Conservation (phyloP, 140 eudicot species). For the Anethum foeniculum region DNA sequence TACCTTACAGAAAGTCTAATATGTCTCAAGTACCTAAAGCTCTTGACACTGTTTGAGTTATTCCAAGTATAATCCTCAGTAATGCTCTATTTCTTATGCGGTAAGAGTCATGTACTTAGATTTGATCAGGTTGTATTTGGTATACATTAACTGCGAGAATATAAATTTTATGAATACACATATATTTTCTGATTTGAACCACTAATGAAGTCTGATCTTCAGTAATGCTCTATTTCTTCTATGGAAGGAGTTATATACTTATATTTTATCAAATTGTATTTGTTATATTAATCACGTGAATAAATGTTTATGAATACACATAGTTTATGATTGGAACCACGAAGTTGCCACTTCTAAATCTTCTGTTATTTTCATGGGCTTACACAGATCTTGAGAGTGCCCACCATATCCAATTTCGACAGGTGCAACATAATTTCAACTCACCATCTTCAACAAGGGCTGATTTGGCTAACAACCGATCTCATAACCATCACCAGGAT, state of each 20-base stretch:
- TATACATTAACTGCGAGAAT: not conserved
- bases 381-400: conserved; percentile 56
- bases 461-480: conserved; percentile 35
- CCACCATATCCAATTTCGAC: conserved; percentile 36
- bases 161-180: not conserved
- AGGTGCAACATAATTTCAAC: conserved; percentile 47
- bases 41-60: not conserved
- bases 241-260: not conserved
- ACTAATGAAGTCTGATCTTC: not conserved
- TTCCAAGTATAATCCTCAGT: not conserved
- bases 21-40: not conserved
- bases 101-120: not conserved
- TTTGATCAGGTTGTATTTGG: not conserved
- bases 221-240: not conserved
- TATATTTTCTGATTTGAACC: no score
- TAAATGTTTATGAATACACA: not conserved
- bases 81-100: not conserved
- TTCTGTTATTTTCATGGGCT: not conserved
- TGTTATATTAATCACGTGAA: not conserved
- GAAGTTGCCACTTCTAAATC: not conserved
- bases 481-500: conserved; percentile 46
- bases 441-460: conserved; percentile 49
- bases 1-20: not conserved
- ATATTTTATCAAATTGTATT: not conserved
- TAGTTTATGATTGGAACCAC: not conserved